A percentile compares a stretch with the other conserved stretches of the same genome.
Conservation (phyloP, 2,329 filamentous ascomycete species). For the Penicillium sp. region DNA sequence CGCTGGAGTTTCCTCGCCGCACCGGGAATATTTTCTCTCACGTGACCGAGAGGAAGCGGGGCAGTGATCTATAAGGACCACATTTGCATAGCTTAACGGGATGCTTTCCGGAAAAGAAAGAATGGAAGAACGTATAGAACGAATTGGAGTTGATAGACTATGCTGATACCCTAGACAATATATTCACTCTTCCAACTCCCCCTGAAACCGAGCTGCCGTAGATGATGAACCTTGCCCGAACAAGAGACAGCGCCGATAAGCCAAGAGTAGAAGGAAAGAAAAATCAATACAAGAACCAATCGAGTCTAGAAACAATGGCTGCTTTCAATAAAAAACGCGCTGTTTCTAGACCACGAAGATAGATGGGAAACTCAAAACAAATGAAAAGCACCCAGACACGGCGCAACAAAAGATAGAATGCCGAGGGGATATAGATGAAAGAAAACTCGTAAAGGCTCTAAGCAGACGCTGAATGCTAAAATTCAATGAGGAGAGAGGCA, state of each 20-base stretch:
- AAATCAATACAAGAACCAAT: not conserved
- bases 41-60: constrained; percentile 15
- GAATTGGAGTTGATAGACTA: not conserved
- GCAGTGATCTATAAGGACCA: not conserved
- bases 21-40: constrained; percentile 17
- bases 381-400: constrained; percentile 14
- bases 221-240: not conserved
- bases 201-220: not conserved
- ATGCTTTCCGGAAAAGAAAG: not conserved
- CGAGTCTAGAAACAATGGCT: not conserved
- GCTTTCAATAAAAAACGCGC: not conserved
- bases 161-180: not conserved
- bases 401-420: constrained; percentile 23
- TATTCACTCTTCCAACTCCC: not conserved
- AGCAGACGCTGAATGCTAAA: constrained; percentile 39
- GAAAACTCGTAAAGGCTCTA: constrained; percentile 31
- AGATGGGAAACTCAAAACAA: constrained; percentile 15
- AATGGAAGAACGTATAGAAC: not conserved
- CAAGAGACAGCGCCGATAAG: not conserved
- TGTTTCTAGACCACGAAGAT: constrained; percentile 7
- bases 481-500: constrained; percentile 16
- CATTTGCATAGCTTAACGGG: not conserved
- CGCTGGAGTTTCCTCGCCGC: constrained; percentile 5
- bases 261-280: not conserved
- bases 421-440: constrained; percentile 36